Percentiles rank a stretch among this genome's conserved stretches.
Conservation (phyloP, 176 grass and related monocot species). For the Echinochloa phyllopogon region DNA sequence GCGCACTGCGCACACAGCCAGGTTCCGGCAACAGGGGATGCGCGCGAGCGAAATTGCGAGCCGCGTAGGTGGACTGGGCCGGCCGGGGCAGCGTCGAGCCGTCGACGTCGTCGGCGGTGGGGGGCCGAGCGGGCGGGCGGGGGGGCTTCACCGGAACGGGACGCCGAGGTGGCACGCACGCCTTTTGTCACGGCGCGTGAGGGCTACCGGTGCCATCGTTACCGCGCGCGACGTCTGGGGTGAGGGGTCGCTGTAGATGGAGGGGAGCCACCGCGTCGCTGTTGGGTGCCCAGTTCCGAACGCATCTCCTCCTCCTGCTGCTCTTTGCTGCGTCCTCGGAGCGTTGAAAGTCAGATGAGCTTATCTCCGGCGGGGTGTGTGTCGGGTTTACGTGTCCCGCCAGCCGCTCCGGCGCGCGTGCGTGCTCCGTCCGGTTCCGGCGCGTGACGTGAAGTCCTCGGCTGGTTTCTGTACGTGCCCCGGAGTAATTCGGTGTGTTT, state of each 20-base stretch:
- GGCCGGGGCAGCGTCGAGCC: slow-evolving; percentile 30
- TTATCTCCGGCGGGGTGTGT: slow-evolving; percentile 13
- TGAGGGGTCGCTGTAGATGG: slow-evolving; percentile 15
- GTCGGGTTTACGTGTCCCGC: slow-evolving; percentile 34
- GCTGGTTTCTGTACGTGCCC: neutral
- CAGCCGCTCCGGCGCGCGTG: neutral
- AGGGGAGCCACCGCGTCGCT: slow-evolving; percentile 4
- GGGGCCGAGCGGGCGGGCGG: neutral
- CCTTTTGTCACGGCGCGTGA: slow-evolving; percentile 23
- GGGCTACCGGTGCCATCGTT: neutral
- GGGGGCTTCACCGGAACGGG: slow-evolving; percentile 14
- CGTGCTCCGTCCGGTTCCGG: neutral
- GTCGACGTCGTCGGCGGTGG: slow-evolving; percentile 19
- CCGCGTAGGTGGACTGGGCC: neutral
- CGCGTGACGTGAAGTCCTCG: neutral
- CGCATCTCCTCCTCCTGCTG: neutral
- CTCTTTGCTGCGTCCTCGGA: neutral
- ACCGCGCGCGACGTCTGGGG: neutral
- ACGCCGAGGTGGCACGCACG: slow-evolving; percentile 37
- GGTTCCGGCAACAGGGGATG: neutral
- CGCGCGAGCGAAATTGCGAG: too few species aligned
- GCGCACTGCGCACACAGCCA: neutral
- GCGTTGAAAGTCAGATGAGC: slow-evolving; percentile 27
- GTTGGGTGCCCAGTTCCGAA: slow-evolving; percentile 22
- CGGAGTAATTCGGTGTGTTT: neutral